Base-by-base conservation (phyloP, 192 early-diverging fungal species). In the Linnemannia zychae region DNA sequence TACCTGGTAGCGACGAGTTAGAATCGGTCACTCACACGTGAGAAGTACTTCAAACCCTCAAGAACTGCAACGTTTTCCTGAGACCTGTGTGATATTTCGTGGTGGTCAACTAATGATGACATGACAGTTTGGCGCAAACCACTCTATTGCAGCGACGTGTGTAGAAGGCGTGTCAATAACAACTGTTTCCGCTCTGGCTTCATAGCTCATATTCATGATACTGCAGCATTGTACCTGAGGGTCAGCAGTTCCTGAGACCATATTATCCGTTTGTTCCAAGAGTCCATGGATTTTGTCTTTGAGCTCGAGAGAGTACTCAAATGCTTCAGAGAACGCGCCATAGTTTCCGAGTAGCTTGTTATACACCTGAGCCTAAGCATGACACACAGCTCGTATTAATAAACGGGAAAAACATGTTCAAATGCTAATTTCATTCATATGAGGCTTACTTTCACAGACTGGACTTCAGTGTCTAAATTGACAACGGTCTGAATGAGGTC, bases 271-370 rank as follows among this genome's bases (percentile, higher is more conserved):
- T 16, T 79, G 83, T 2, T 18, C 44, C 1, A 85, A 47, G 7
- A 85, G 70, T 20, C 24, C 70, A 31, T 85, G 74, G 24, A 85
- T 85, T 37, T 79, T 85, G 47, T 79, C 77, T 48, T 79, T 85
- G 48, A 85, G 74, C 22, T 85, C 69, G 20, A 85, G 50, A 17
- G 83, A 79, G 31, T 76, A 72, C 40, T 85, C 83, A 38, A 79
- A 79, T 18, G 77, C 76, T 1, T 85, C 77, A 17, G 83, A 76
- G 70, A 85, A 85, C 7, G 72, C 77, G 66, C 60, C 75, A 53
- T 79, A 85, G 65, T 85, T 85, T 34, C 73, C 78, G n/a, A 85
- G 83, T 0, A 85, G 77, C n/a, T 79, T 85, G 36, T 79, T 85
- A 69, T 85, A 85, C 7, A 85, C 77, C 73, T 85, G 83, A 15